These are phyloP conservation scores for Leccinum discolor DNA, from an alignment of 1,284 basidiomycete species.

Conservation along the genomic window DNA sequence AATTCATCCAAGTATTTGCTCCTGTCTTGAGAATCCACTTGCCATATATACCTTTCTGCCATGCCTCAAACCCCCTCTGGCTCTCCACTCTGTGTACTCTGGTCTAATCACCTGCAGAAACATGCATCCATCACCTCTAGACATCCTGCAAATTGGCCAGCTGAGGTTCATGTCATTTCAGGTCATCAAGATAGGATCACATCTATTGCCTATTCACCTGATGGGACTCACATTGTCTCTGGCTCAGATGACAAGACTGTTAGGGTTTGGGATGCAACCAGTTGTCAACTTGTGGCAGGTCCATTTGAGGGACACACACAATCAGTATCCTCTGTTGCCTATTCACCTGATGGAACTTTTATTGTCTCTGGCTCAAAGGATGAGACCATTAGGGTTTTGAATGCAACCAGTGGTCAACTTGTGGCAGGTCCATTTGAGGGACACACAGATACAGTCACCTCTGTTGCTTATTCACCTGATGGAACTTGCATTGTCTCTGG, in stretches of 20 bases:
- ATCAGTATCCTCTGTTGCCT: not conserved
- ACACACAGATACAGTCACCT: not conserved
- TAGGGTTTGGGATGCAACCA: too few species aligned
- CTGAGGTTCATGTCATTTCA: not conserved
- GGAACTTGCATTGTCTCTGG: not conserved
- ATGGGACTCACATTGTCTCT: too few species aligned
- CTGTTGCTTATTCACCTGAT: not conserved
- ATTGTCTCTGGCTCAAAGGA: not conserved
- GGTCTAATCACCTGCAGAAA: not conserved
- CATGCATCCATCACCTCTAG: not conserved
- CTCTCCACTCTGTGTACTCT: not conserved
- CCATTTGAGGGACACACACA: too few species aligned
- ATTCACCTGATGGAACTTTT: not conserved
- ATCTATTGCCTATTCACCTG: not conserved
- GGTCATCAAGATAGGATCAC: not conserved
- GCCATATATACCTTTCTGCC: not conserved
- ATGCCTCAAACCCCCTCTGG: not conserved
- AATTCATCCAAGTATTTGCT: not conserved
- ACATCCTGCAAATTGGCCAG: not conserved
- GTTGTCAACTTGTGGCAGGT: too few species aligned
- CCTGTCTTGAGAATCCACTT: not conserved
- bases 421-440: not conserved
- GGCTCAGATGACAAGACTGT: too few species aligned
- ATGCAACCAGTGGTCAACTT: not conserved
- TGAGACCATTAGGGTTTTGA: not conserved